Evolutionary conservation across 441 rosid genomes (phyloP).

Genomic region (Syzygium syzygioides): DNA sequence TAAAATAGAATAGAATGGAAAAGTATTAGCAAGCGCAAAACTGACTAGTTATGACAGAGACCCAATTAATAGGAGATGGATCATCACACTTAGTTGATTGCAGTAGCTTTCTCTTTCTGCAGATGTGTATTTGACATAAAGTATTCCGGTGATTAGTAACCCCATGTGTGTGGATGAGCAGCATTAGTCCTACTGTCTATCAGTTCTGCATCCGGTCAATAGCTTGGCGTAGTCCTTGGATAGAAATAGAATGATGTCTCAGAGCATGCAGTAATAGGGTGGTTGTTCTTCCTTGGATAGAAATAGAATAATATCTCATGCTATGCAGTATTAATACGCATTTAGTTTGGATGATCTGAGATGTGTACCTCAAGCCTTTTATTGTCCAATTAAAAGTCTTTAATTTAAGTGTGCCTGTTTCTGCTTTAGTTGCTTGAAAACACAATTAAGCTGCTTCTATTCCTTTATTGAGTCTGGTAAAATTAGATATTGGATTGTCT

Average conservation of each 20-base stretch:
- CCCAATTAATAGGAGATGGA: neutral
- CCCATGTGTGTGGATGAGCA: neutral
- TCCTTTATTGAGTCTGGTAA: neutral
- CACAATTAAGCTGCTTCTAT: neutral
- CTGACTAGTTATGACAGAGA: neutral
- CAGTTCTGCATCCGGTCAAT: neutral
- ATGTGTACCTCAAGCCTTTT: neutral
- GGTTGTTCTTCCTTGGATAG: neutral
- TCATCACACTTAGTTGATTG: neutral
- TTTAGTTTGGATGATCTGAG: neutral
- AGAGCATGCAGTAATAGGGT: neutral
- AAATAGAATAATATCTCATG: neutral
- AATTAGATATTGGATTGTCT: neutral
- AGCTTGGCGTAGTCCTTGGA: neutral
- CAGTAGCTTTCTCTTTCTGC: neutral
- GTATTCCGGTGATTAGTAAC: neutral
- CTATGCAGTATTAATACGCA: neutral
- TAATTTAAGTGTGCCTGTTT: neutral
- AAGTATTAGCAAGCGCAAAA: neutral
- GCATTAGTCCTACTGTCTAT: neutral
- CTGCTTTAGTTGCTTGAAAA: neutral
- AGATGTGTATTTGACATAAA: neutral
- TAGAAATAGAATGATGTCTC: neutral
- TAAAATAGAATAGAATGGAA: neutral
- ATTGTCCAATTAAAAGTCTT: neutral